phyloP scores from a whole-genome alignment of 345 rosid species.

The Balakata baccata region DNA sequence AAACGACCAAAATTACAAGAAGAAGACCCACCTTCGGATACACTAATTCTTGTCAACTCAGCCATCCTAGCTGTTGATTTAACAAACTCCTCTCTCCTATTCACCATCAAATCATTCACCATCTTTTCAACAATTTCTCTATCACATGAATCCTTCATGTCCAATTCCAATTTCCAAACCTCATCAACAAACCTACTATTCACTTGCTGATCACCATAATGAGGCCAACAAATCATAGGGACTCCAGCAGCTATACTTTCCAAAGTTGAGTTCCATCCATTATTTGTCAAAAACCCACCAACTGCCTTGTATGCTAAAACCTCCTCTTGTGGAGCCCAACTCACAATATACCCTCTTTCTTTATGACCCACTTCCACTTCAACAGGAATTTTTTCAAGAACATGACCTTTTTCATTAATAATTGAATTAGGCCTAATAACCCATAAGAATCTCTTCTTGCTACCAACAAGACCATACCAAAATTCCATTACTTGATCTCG shows the following conservation, averaged over 20 bases:
- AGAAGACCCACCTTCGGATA: slow-evolving; percentile 38
- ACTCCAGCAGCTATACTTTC: slow-evolving; percentile 28
- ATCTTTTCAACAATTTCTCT: slow-evolving; percentile 44
- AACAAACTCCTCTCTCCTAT: slow-evolving; percentile 36
- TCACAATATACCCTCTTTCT: slow-evolving; percentile 23
- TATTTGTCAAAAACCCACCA: slow-evolving; percentile 61
- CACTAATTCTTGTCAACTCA: slow-evolving; percentile 20
- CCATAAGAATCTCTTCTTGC: slow-evolving; percentile 42
- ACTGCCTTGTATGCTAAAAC: slow-evolving; percentile 45
- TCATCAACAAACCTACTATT: slow-evolving; percentile 54
- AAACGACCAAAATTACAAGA: slow-evolving; percentile 23
- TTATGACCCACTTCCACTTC: slow-evolving; percentile 26
- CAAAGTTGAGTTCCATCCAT: slow-evolving; percentile 75
- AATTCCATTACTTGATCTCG: background rate
- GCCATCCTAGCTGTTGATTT: slow-evolving; percentile 11
- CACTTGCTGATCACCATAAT: slow-evolving; percentile 48
- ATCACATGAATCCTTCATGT: slow-evolving; percentile 60
- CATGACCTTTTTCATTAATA: background rate
- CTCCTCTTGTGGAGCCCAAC: slow-evolving; percentile 46
- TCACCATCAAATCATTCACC: slow-evolving; percentile 55
- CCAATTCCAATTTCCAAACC: slow-evolving; percentile 58
- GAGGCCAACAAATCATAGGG: background rate
- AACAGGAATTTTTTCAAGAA: background rate
- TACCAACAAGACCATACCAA: slow-evolving; percentile 18
- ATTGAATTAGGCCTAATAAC: slow-evolving; percentile 29